Evolutionary conservation across 768 basidiomycete species (phyloP).

Genomic region (Clavaria fumosa): DNA sequence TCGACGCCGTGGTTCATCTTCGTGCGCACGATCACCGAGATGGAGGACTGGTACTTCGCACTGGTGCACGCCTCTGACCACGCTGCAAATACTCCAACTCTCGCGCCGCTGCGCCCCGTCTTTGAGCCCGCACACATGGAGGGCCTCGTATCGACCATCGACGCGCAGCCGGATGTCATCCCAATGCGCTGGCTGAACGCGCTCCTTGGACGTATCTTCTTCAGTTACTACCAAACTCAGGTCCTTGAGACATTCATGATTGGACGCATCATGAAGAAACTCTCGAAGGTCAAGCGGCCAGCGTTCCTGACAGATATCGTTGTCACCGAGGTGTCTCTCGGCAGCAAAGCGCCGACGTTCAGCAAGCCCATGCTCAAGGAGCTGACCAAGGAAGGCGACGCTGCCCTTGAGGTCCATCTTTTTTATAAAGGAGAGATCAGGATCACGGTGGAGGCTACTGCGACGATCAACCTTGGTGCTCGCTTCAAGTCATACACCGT

Average conservation of each 20-base stretch:
- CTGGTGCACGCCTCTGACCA: slow-evolving; percentile 60
- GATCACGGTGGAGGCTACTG: slow-evolving; percentile 81
- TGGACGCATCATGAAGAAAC: slow-evolving; percentile 79
- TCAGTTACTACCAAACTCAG: slow-evolving; percentile 79
- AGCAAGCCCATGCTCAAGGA: slow-evolving; percentile 99
- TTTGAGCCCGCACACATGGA: slow-evolving; percentile 74
- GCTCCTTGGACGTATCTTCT: slow-evolving; percentile 81
- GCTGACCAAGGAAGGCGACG: slow-evolving; percentile 86
- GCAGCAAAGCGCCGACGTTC: slow-evolving; percentile 68
- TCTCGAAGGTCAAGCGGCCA: slow-evolving; percentile 83
- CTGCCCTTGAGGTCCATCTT: slow-evolving; percentile 74
- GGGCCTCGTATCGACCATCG: slow-evolving; percentile 66
- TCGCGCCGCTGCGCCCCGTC: slow-evolving; percentile 43
- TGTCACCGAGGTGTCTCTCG: slow-evolving; percentile 82
- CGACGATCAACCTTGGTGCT: slow-evolving; percentile 69
- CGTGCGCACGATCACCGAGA: slow-evolving; percentile 71
- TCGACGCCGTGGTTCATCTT: slow-evolving; percentile 87
- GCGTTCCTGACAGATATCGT: slow-evolving; percentile 71
- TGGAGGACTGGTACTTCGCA: slow-evolving; percentile 95
- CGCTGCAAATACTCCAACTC: slow-evolving; percentile 44
- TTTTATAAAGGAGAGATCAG: slow-evolving; percentile 78
- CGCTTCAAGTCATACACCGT: slow-evolving; percentile 83
- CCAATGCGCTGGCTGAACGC: slow-evolving; percentile 98
- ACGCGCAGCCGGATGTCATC: slow-evolving; percentile 89
- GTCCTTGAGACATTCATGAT: slow-evolving; percentile 76